Conservation (phyloP, 73 alveolate species). For the Paramecium primaurelia region DNA sequence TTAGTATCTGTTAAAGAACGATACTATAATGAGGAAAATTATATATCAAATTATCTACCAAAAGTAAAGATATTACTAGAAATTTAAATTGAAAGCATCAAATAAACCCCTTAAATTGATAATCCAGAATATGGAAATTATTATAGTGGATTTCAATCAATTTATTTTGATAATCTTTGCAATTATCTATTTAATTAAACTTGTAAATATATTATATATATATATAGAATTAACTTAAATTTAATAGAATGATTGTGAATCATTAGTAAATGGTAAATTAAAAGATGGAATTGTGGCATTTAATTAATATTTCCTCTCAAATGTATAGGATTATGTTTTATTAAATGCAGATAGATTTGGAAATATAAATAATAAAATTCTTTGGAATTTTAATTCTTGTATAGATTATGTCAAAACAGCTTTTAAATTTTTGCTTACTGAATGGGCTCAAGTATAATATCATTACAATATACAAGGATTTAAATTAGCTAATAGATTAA, state of each 20-base stretch:
- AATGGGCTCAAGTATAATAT: background rate
- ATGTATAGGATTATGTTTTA: background rate
- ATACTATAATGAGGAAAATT: background rate
- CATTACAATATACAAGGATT: background rate
- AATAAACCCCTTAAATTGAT: background rate
- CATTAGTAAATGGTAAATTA: background rate
- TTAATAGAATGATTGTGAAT: background rate
- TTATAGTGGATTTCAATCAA: background rate
- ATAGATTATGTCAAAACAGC: background rate
- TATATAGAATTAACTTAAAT: background rate
- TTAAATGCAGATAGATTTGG: background rate
- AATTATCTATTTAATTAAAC: background rate
- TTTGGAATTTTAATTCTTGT: background rate
- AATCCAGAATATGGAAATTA: background rate
- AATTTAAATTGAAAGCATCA: background rate
- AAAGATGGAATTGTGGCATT: background rate
- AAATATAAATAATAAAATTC: background rate
- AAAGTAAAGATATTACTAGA: background rate
- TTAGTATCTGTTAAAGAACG: slow-evolving; percentile 23
- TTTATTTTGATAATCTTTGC: background rate
- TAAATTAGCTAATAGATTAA: background rate
- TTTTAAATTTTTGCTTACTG: background rate
- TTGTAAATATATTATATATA: background rate
- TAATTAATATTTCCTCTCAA: background rate
- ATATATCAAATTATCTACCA: background rate